Conservation (phyloP, 176 grass and related monocot genomes). For the Carex pumila region DNA sequence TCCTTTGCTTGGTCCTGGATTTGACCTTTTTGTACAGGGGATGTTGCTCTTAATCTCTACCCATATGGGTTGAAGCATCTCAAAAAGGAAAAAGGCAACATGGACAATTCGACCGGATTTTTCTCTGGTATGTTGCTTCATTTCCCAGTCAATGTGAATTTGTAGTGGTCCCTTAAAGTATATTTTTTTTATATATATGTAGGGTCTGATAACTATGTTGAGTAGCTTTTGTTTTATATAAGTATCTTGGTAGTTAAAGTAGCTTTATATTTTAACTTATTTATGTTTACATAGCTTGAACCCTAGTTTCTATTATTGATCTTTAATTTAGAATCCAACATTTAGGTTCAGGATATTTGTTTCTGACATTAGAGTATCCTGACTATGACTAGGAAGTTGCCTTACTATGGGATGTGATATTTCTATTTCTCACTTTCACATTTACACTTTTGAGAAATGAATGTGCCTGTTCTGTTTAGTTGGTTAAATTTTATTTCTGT, state of each 20-base stretch:
- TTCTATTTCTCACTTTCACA: not conserved
- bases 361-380: not conserved
- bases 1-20: constrained; percentile 29
- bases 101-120: constrained; percentile 19
- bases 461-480: not conserved
- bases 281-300: not conserved
- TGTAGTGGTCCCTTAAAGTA: not conserved
- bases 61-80: constrained; percentile 27
- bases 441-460: not conserved
- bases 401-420: not conserved
- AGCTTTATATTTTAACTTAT: not conserved
- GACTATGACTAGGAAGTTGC: not conserved
- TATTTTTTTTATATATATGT: not conserved
- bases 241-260: not conserved
- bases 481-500: not conserved
- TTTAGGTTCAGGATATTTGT: not conserved
- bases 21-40: constrained; percentile 36
- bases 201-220: not conserved
- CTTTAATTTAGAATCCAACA: not conserved
- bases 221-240: not conserved
- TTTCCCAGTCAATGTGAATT: constrained; percentile 7
- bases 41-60: constrained; percentile 25
- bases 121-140: constrained; percentile 23
- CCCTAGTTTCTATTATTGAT: not conserved
- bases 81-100: constrained; percentile 15